Conservation (phyloP, 495 filamentous ascomycete species). For the Aspergillus sclerotioniger region DNA sequence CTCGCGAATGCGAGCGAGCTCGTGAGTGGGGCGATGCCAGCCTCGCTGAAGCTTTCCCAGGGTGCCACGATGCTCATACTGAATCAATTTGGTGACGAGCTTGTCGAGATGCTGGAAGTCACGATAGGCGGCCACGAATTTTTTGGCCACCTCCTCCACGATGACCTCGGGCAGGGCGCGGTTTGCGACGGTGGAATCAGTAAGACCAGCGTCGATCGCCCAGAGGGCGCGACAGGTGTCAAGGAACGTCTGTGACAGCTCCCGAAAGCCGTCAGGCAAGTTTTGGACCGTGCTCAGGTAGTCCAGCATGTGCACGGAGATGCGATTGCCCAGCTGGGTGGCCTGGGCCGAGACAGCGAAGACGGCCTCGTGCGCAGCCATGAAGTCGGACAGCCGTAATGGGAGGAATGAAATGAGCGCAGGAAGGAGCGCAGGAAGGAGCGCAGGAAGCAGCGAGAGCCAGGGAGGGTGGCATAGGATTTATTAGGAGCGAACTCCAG, state of each 20-base stretch:
- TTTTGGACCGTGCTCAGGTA: constrained; percentile 49
- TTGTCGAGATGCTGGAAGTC: constrained; percentile 53
- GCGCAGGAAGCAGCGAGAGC: background rate
- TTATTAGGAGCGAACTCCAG: background rate
- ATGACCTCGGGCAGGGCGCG: constrained; percentile 46
- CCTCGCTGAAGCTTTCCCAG: constrained; percentile 49
- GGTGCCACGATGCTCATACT: constrained; percentile 47
- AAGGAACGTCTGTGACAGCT: constrained; percentile 50
- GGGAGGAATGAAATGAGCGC: background rate
- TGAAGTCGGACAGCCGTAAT: background rate
- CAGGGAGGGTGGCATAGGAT: background rate
- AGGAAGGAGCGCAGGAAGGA: background rate
- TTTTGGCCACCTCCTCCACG: constrained; percentile 49
- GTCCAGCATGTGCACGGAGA: constrained; percentile 55
- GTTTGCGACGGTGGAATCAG: constrained; percentile 32
- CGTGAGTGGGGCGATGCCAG: constrained; percentile 35
- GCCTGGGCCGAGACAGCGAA: constrained; percentile 23
- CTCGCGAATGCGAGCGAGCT: constrained; percentile 24
- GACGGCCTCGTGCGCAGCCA: constrained; percentile 22
- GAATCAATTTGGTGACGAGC: constrained; percentile 45
- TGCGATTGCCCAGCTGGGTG: constrained; percentile 43
- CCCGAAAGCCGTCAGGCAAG: constrained; percentile 43
- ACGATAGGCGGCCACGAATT: constrained; percentile 40
- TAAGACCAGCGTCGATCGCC: constrained; percentile 51
- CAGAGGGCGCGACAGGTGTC: constrained; percentile 51